Base-by-base conservation (phyloP, 345 rosid genomes). In the Euphorbia peplus region DNA sequence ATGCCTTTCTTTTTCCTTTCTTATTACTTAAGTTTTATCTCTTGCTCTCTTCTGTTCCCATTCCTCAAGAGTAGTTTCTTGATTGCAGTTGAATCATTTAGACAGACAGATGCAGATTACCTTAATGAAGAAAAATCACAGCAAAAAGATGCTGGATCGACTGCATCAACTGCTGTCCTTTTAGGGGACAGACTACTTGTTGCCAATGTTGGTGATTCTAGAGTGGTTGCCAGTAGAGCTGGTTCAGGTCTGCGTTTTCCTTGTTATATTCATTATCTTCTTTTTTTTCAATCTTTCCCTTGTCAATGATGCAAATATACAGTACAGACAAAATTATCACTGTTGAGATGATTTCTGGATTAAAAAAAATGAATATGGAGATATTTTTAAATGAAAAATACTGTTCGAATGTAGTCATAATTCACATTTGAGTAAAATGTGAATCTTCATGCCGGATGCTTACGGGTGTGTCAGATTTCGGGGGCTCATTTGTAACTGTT, bases 181-280 rank as follows among this genome's bases (percentile, higher is more conserved):
- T 64, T 84, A 39, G 85, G 88, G 55, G 78, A 78, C 44, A 75
- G 81, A 50, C 68, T 84, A 21, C 75, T 84, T 68, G 88, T 82
- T 77, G 90, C 88, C 22, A 86, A 86, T 76, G 90, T 86, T 70
- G 90, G 90, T 25, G 90, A 84, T 79, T 86, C 90, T 28, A 81
- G 90, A 74, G 87, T 81, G 14, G 87, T 86, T 64, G 81, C 83
- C 42, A 75, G 72, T 46, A 79, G 71, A 70, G 84, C 75, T 77
- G 88, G 88, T 58, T 67, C 76, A 79, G 90, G 90, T 84, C 9
- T 71, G 52, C 52, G 47, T 22, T 54, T 53, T 60, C 7, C 0
- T 25, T 54, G 37, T 32, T 2, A 2, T 32, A 2, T 32, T 32
- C 37, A 32, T 32, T 32, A 2, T 2, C 50, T 25, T 51, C 24